These are phyloP conservation scores for Alopecurus myosuroides DNA, from an alignment of 176 grass and related monocot genomes.

Conservation along the genomic window DNA sequence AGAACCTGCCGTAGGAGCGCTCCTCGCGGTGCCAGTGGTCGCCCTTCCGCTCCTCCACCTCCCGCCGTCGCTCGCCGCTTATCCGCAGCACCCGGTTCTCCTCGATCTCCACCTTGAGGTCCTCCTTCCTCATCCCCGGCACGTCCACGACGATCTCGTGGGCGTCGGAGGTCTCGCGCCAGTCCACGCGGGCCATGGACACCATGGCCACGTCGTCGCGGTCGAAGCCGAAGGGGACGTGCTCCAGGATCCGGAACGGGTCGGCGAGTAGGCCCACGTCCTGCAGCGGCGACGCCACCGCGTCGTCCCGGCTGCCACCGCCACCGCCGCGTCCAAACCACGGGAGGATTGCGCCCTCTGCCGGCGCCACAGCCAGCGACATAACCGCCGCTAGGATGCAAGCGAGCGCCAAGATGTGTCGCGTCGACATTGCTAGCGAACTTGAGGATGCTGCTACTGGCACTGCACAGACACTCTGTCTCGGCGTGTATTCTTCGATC, in stretches of 20 bases:
- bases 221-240: conserved; percentile 58
- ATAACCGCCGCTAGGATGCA: conserved; percentile 14
- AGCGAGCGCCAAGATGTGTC: not conserved
- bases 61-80: conserved; percentile 74
- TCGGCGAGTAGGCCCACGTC: conserved; percentile 39
- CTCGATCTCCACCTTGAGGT: conserved; percentile 77
- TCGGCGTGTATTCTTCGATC: not conserved
- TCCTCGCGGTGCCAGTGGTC: conserved; percentile 83
- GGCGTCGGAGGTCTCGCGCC: conserved; percentile 60
- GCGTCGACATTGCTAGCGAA: not conserved
- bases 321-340: conserved; percentile 41
- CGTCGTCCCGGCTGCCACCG: conserved; percentile 17
- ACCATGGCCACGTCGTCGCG: conserved; percentile 51
- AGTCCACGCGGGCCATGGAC: conserved; percentile 61
- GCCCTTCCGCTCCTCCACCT: conserved; percentile 38
- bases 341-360: conserved; percentile 46
- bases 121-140: conserved; percentile 62
- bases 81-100: conserved; percentile 72
- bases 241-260: conserved; percentile 87
- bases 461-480: not conserved
- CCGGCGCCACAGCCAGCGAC: not conserved
- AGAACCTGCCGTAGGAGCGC: conserved; percentile 81
- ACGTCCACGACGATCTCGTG: conserved; percentile 85
- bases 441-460: not conserved
- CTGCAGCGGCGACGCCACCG: not conserved